Evolutionary conservation across 495 filamentous ascomycete species (phyloP).

Genomic region (Aspergillus nanangensis): DNA sequence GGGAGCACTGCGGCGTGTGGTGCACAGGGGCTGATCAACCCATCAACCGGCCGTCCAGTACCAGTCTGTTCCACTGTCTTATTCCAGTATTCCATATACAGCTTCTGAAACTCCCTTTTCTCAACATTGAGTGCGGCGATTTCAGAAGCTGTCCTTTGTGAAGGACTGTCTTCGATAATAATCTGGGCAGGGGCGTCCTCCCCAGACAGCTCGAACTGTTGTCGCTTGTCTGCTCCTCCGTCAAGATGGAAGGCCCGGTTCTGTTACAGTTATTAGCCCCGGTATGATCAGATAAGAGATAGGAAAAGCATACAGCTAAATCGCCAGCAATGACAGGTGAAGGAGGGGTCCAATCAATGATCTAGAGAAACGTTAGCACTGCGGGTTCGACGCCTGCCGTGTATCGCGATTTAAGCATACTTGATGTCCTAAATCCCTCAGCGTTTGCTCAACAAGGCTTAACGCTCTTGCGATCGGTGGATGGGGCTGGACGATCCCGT

Average conservation of each 20-base stretch:
- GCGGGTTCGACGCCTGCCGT: background rate
- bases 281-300: background rate
- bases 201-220: conserved; percentile 50
- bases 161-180: conserved; percentile 12
- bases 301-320: conserved; percentile 22
- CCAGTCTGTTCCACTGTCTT: conserved; percentile 47
- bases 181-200: conserved; percentile 45
- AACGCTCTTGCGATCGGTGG: conserved; percentile 54
- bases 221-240: conserved; percentile 45
- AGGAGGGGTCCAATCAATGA: conserved; percentile 57
- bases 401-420: conserved; percentile 11
- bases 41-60: conserved; percentile 56
- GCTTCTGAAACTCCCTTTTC: conserved; percentile 57
- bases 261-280: conserved; percentile 3
- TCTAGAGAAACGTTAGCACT: conserved; percentile 16
- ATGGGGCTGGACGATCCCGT: conserved; percentile 44
- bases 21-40: conserved; percentile 43
- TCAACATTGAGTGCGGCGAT: conserved; percentile 52
- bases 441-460: conserved; percentile 42
- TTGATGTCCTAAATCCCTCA: conserved; percentile 52
- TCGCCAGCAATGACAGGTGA: conserved; percentile 33
- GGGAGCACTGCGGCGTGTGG: conserved; percentile 47
- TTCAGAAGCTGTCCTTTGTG: conserved; percentile 35
- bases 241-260: conserved; percentile 35
- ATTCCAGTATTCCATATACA: conserved; percentile 70